Conservation (phyloP, 2,329 filamentous ascomycete species). For the Zymoseptoria crescenta region DNA sequence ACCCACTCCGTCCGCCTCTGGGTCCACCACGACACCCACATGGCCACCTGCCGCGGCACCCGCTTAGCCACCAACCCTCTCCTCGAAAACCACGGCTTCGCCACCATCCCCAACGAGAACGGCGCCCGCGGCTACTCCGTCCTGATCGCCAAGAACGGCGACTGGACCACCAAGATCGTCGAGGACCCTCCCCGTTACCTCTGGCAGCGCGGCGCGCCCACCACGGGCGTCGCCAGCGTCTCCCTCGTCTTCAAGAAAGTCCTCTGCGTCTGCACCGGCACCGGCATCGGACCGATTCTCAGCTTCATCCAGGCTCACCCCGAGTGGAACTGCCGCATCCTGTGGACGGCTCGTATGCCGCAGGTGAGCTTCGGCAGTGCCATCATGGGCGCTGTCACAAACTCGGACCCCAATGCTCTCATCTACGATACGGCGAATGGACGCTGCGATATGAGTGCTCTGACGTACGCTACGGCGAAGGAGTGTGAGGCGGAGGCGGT, state of each 20-base stretch:
- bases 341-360: slow-evolving; percentile 62
- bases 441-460: slow-evolving; percentile 52
- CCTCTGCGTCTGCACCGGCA: slow-evolving; percentile 63
- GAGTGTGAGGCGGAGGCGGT: slow-evolving; percentile 55
- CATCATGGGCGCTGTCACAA: slow-evolving; percentile 49
- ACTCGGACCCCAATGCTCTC: slow-evolving; percentile 54
- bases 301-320: slow-evolving; percentile 49
- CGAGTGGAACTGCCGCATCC: slow-evolving; percentile 48
- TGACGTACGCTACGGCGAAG: slow-evolving; percentile 45
- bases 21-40: slow-evolving; percentile 56
- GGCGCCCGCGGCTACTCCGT: slow-evolving; percentile 53
- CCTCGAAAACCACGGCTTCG: slow-evolving; percentile 68
- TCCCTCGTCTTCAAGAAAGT: slow-evolving; percentile 58
- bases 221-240: slow-evolving; percentile 60
- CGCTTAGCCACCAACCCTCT: slow-evolving; percentile 20
- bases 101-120: slow-evolving; percentile 57
- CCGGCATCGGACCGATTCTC: slow-evolving; percentile 63
- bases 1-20: slow-evolving; percentile 64
- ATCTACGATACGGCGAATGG: slow-evolving; percentile 59
- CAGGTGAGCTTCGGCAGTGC: slow-evolving; percentile 53
- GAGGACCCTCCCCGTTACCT: slow-evolving; percentile 51
- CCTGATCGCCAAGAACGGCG: slow-evolving; percentile 64
- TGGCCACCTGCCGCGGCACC: slow-evolving; percentile 35
- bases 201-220: slow-evolving; percentile 61
- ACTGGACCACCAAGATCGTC: slow-evolving; percentile 64